Conservation (phyloP, 2,329 filamentous ascomycete species). For the Ascochyta fabae region DNA sequence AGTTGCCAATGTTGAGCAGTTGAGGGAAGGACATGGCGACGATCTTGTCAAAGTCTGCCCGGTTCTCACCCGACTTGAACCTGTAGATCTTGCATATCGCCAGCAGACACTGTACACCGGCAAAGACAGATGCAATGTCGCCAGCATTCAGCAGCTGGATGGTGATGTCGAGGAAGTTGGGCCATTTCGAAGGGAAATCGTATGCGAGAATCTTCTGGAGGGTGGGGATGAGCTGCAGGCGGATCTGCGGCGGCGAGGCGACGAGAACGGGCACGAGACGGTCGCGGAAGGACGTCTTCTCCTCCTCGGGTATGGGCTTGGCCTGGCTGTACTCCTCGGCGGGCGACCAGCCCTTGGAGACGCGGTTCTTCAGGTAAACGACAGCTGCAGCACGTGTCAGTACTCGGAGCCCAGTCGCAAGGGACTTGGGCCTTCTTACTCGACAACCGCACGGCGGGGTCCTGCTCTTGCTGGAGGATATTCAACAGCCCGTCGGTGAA, state of each 20-base stretch:
- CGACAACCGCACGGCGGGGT: conserved; percentile 82
- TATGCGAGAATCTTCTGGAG: conserved; percentile 95
- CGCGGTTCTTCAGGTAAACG: conserved; percentile 97
- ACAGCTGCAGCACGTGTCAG: conserved; percentile 67
- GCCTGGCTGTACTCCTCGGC: conserved; percentile 76
- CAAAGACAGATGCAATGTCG: conserved; percentile 85
- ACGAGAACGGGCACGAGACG: conserved; percentile 89
- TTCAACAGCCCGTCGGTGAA: conserved; percentile 91
- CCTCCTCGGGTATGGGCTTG: conserved; percentile 81
- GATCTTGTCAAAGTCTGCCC: conserved; percentile 91
- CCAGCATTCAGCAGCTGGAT: conserved; percentile 86
- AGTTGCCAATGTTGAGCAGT: conserved; percentile 83
- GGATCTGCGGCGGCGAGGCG: conserved; percentile 77
- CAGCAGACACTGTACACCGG: conserved; percentile 90
- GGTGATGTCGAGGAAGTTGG: conserved; percentile 90
- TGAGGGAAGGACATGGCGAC: conserved; percentile 90
- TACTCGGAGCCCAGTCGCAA: conserved; percentile 5
- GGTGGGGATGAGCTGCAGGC: conserved; percentile 90
- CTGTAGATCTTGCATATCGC: conserved; percentile 95
- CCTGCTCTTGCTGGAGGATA: conserved; percentile 87
- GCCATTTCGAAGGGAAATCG: conserved; percentile 95
- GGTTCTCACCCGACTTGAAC: conserved; percentile 84
- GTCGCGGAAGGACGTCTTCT: conserved; percentile 85
- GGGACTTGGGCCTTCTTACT: conserved; percentile 63
- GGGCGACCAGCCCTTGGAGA: conserved; percentile 88